Evolutionary conservation across 345 rosid genomes (phyloP), one percentile per base, ranked within the genome.

Genomic region (Dimocarpus longan): DNA sequence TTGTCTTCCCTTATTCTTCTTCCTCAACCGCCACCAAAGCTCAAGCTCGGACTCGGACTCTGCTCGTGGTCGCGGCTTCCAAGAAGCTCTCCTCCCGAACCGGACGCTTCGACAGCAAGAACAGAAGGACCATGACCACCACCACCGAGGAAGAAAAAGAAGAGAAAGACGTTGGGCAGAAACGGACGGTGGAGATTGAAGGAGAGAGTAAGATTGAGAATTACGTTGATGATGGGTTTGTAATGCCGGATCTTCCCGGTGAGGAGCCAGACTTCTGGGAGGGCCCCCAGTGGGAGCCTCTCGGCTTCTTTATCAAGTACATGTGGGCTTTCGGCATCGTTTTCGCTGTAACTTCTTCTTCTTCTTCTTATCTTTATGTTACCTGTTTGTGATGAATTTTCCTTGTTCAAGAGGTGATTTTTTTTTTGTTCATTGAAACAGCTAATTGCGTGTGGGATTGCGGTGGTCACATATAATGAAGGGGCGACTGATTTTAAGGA

Each of bases 401-500:
- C 28, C 28, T 26, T 26, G 28, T 26, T 26, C 28, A 26, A 26
- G 28, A 26, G 28, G 28, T 26, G 28, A 26, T 26, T 26, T 26
- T 26, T 32, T 1, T 32, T 32, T 32, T 32, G 1, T 32, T 32
- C 37, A 32, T 32, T 26, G 1, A 56, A 39, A 73, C 92, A 95
- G 99, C 39, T 92, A 75, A 67, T 93, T 72, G 95, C 97, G 2
- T 91, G 93, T 71, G 99, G 96, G 52, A 72, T 95, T 75, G 99
- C 99, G 54, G 96, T 92, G 70, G 84, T 78, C 7, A 92, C 98
- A 1, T 93, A 93, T 72, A 93, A 95, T 37, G 95, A 92, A 88
- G 98, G 98, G 28, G 98, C 99, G 50, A 86, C 97, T 13, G 97
- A 95, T 85, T 95, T 95, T 71, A 93, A 93, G 86, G 90, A 87